A percentile compares a stretch with the other conserved stretches of the same genome.
Evolutionary conservation across 495 filamentous ascomycete genomes (phyloP).

Genomic region (Jackrogersella multiformis): DNA sequence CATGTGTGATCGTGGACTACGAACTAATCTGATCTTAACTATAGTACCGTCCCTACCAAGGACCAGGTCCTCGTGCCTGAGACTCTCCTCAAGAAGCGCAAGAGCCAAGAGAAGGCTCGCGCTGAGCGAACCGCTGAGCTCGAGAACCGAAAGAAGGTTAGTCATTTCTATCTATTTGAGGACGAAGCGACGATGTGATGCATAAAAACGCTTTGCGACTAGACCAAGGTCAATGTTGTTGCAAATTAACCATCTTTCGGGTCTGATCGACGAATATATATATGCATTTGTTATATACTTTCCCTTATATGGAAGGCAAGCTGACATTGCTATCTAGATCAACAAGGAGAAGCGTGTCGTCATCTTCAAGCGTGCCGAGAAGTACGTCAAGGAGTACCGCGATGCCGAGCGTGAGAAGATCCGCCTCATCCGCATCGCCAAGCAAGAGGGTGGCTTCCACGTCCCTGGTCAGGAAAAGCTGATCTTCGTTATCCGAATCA

Average conservation of each 20-base stretch:
- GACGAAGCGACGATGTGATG: conserved; percentile 51
- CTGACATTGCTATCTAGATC: conserved; percentile 62
- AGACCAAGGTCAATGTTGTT: conserved; percentile 96
- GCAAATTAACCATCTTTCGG: conserved; percentile 99
- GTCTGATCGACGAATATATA: conserved; percentile 72
- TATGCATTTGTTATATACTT: conserved; percentile 26
- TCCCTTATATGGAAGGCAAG: conserved; percentile 38
- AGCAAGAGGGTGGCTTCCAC: conserved; percentile 92
- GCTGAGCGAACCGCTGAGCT: conserved; percentile 82
- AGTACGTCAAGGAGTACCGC: conserved; percentile 99
- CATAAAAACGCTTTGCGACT: conserved; percentile 86
- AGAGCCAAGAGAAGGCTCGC: conserved; percentile 97
- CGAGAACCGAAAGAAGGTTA: conserved; percentile 88
- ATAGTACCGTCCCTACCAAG: conserved; percentile 84
- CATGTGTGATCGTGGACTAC: conserved; percentile 69
- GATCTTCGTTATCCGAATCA: conserved; percentile 99
- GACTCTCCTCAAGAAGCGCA: conserved; percentile 99
- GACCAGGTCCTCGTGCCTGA: conserved; percentile 96
- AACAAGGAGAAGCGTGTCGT: conserved; percentile 96
- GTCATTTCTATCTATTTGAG: conserved; percentile 51
- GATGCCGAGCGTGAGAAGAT: conserved; percentile 98
- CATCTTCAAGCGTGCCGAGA: conserved; percentile 99
- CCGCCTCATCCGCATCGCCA: conserved; percentile 85
- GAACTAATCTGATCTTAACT: conserved; percentile 65
- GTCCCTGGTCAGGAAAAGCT: conserved; percentile 94